phyloP scores from a whole-genome alignment of 495 filamentous ascomycete species.

The Cercophora samala region DNA sequence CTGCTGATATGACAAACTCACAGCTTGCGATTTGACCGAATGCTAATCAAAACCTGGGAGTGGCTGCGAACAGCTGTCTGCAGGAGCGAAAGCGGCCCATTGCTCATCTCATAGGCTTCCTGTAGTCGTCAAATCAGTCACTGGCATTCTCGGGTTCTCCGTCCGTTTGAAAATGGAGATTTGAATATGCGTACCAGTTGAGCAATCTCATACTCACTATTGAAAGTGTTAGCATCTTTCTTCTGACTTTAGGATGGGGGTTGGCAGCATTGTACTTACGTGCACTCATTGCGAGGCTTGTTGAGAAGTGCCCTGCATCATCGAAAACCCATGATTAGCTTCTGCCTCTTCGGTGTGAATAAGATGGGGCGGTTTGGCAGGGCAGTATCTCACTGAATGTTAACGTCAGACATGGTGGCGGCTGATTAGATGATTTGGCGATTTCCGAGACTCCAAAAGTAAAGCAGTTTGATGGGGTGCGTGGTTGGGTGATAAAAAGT shows the following conservation, averaged over 20 bases:
- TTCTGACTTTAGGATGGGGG: no score
- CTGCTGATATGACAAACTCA: slow-evolving; percentile 11
- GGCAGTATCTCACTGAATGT: slow-evolving; percentile 25
- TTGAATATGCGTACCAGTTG: slow-evolving; percentile 22
- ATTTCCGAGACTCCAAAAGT: neutral
- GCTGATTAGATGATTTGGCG: neutral
- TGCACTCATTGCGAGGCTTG: slow-evolving; percentile 34
- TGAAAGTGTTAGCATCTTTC: slow-evolving; percentile 2
- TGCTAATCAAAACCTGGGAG: slow-evolving; percentile 85
- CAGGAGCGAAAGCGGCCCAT: slow-evolving; percentile 64
- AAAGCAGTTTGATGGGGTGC: neutral
- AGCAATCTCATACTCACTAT: slow-evolving; percentile 32
- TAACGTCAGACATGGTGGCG: slow-evolving; percentile 28
- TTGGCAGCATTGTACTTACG: slow-evolving; percentile 22
- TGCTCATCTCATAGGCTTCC: slow-evolving; percentile 34
- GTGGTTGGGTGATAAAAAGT: neutral
- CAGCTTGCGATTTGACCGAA: slow-evolving; percentile 82
- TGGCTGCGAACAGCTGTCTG: slow-evolving; percentile 85
- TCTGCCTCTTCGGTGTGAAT: neutral
- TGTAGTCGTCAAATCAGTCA: slow-evolving; percentile 1
- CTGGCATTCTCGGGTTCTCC: neutral
- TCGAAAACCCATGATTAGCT: slow-evolving; percentile 9
- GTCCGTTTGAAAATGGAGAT: neutral
- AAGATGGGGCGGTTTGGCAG: neutral
- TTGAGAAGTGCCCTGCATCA: slow-evolving; percentile 26